These are phyloP conservation scores for Leptodontidium sp. DNA, from an alignment of 2,329 filamentous ascomycete genomes.

Conservation along the genomic window DNA sequence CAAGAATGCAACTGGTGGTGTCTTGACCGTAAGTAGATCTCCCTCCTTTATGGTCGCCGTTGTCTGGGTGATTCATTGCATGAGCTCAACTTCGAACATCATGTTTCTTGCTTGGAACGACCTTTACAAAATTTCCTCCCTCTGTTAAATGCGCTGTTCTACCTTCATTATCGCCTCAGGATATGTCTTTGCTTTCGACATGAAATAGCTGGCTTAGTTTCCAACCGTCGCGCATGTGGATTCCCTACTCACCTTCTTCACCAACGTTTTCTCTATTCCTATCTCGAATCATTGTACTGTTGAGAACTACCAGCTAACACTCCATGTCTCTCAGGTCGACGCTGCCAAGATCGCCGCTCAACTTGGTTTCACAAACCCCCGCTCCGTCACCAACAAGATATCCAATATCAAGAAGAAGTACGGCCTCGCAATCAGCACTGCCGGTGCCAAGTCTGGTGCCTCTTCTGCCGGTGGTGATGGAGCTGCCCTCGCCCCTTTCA, in stretches of 20 bases:
- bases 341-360: slow-evolving; percentile 33
- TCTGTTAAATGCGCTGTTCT: no score
- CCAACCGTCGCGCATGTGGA: no score
- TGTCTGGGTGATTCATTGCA: background rate
- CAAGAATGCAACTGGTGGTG: slow-evolving; percentile 37
- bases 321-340: slow-evolving; percentile 34
- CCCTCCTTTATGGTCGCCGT: background rate
- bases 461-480: background rate
- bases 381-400: slow-evolving; percentile 41
- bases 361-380: slow-evolving; percentile 35
- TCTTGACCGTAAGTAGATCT: slow-evolving; percentile 37
- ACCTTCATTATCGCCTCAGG: no score
- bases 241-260: no score
- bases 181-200: no score
- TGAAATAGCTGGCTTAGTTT: no score
- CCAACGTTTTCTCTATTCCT: background rate
- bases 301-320: background rate
- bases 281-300: background rate
- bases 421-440: slow-evolving; percentile 13
- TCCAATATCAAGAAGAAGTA: slow-evolving; percentile 42
- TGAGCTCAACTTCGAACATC: background rate
- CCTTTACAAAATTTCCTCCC: no score
- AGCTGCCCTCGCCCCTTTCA: background rate
- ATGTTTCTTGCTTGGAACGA: background rate
- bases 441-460: slow-evolving; percentile 1